These are phyloP conservation scores for Prunus davidiana DNA, from an alignment of 306 rosid species.

Conservation along the genomic window DNA sequence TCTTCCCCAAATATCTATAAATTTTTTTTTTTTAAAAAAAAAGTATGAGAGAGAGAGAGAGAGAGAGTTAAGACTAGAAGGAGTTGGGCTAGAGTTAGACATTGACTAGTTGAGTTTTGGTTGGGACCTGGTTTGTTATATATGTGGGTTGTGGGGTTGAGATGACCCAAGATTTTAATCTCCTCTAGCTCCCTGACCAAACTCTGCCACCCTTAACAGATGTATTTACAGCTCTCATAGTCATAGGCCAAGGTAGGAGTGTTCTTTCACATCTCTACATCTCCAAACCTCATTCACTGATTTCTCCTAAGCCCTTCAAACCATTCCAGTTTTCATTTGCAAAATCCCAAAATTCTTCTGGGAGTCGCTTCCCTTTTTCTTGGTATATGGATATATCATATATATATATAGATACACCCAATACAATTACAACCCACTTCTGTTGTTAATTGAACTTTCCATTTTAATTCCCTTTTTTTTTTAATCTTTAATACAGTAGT, in stretches of 20 bases:
- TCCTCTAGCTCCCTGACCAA: conserved; percentile 38
- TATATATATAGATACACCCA: not conserved
- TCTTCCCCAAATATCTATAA: no score
- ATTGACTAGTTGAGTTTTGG: conserved; percentile 16
- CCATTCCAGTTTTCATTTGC: not conserved
- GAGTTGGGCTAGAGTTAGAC: conserved; percentile 23
- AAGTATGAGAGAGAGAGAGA: not conserved
- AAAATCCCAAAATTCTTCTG: not conserved
- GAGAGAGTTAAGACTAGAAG: not conserved
- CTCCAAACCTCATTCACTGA: not conserved
- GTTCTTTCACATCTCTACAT: no score
- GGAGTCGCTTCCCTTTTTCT: not conserved
- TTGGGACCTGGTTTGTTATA: conserved; percentile 16
- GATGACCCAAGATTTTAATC: conserved; percentile 40
- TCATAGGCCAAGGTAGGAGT: conserved; percentile 22
- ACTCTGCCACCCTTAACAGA: conserved; percentile 56
- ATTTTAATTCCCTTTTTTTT: not conserved
- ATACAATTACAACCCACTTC: not conserved
- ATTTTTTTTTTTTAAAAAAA: not conserved
- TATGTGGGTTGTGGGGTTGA: conserved; percentile 37
- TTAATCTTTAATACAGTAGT: not conserved
- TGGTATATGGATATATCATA: no score
- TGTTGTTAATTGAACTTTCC: not conserved
- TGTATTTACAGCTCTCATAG: conserved; percentile 42
- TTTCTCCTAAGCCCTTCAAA: not conserved